These are phyloP conservation scores for Aspergillus carlsbadensis DNA, from an alignment of 495 filamentous ascomycete species.

Conservation along the genomic window DNA sequence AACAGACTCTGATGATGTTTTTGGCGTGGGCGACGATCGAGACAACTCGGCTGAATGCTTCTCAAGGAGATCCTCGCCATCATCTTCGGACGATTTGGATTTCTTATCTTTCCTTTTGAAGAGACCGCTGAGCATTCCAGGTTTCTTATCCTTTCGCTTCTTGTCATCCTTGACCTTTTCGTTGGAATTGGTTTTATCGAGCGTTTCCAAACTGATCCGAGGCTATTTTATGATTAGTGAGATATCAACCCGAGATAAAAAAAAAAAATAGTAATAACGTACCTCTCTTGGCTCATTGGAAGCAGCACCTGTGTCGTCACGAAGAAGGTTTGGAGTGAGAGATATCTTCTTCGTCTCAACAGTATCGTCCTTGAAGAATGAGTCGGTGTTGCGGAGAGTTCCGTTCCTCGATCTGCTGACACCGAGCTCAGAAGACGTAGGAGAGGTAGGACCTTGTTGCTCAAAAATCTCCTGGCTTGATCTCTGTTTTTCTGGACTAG, in stretches of 20 bases:
- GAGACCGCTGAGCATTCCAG: conserved; percentile 85
- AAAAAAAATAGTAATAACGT: conserved; percentile 28
- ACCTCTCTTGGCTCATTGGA: conserved; percentile 65
- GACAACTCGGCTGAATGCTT: conserved; percentile 59
- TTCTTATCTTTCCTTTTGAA: conserved; percentile 97
- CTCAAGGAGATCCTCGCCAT: conserved; percentile 55
- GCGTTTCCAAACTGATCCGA: conserved; percentile 46
- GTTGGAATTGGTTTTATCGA: conserved; percentile 53
- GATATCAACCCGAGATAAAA: no score
- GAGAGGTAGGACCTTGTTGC: conserved; percentile 34
- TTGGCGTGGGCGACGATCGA: conserved; percentile 51
- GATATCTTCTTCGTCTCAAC: conserved; percentile 97
- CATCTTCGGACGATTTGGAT: conserved; percentile 64
- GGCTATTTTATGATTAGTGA: conserved; percentile 44
- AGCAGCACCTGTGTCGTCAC: conserved; percentile 71
- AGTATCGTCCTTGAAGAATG: conserved; percentile 95
- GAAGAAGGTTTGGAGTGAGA: conserved; percentile 88
- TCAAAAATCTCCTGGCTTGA: conserved; percentile 69
- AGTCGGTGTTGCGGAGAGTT: conserved; percentile 83
- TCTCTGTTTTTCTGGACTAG: conserved; percentile 41
- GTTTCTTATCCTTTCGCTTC: conserved; percentile 89
- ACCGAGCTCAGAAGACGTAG: conserved; percentile 46
- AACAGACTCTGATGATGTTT: conserved; percentile 50
- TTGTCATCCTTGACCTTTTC: conserved; percentile 72
- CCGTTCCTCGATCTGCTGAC: conserved; percentile 76